Evolutionary conservation across 2,329 filamentous ascomycete genomes (phyloP), one percentile per base, ranked within the genome.

Genomic region (Aspergillus floridensis): DNA sequence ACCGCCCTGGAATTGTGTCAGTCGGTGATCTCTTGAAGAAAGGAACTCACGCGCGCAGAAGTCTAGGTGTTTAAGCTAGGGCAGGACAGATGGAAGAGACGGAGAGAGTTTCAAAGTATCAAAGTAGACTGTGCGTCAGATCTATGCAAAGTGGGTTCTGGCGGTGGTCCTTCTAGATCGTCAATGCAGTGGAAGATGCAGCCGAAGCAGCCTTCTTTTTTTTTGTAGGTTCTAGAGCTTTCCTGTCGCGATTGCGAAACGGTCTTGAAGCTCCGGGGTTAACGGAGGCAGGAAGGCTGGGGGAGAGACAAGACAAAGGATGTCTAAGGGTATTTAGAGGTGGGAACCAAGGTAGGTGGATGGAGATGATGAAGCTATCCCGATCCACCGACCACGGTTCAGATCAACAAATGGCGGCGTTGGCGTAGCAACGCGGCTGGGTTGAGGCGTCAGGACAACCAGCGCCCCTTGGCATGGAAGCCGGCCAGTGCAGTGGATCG

Each of bases 1-100:
- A 63, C 59, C 64, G 60, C 88, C 88, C 88, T 89, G 88, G 87
- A 82, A 79, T 77, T 74, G 73, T 77, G 72, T 75, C 73, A 71
- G 72, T 77, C 69, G 69, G 78, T 79, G 79, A 70, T 69, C 74
- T 71, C 67, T 74, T 74, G 70, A 76, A 79, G 74, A 69, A 58
- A 75, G 65, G 56, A 60, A 57, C 60, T 65, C 62, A 65, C 65
- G 64, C 38, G 38, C 38, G 38, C 38, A 44, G 16, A 19, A 44
- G 16, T 16, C 16, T 44, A 44, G 38, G 38, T n/a, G 38, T 12
- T 44, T 44, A 44, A 19, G 38, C 57, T 62, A 59, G 56, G 59
- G 50, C 57, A 61, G 54, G 54, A 57, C 63, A 63, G 51, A 53
- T 41, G 59, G 44, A 14, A 53, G 29, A 53, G 26, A 51, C 35